These are phyloP conservation scores for Chernovozyma aurita DNA, from an alignment of 1,139 yeast species.

Conservation along the genomic window DNA sequence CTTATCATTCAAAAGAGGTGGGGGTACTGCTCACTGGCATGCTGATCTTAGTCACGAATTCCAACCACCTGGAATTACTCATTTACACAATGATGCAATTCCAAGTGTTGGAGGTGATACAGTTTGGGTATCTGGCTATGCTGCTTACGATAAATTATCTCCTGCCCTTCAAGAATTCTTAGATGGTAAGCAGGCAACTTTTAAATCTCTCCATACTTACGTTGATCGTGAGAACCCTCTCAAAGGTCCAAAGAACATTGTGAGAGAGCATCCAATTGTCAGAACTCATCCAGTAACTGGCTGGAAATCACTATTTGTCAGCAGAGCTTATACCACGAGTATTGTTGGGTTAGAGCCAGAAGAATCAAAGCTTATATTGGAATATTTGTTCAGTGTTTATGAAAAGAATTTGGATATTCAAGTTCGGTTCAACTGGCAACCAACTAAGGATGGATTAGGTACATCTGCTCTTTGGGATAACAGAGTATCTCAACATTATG, in stretches of 20 bases:
- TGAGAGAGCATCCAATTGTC: slow-evolving; percentile 36
- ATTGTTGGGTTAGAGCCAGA: slow-evolving; percentile 33
- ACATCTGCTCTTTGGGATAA: slow-evolving; percentile 59
- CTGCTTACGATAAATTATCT: slow-evolving; percentile 35
- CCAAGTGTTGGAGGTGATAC: slow-evolving; percentile 37
- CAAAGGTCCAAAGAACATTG: slow-evolving; percentile 29
- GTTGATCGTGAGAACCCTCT: slow-evolving; percentile 29
- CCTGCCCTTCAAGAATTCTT: slow-evolving; percentile 32
- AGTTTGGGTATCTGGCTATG: slow-evolving; percentile 33
- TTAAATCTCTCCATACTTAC: slow-evolving; percentile 31
- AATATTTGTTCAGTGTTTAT: slow-evolving; percentile 27
- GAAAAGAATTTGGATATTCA: slow-evolving; percentile 41
- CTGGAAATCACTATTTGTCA: slow-evolving; percentile 36
- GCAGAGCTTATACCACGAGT: slow-evolving; percentile 31
- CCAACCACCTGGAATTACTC: slow-evolving; percentile 37
- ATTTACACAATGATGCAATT: slow-evolving; percentile 31
- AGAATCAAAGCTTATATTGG: slow-evolving; percentile 29
- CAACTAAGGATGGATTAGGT: slow-evolving; percentile 44
- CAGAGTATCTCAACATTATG: slow-evolving; percentile 47
- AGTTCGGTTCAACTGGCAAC: slow-evolving; percentile 53
- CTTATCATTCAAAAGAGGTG: slow-evolving; percentile 26
- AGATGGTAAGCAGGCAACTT: slow-evolving; percentile 34
- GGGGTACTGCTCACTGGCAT: slow-evolving; percentile 35
- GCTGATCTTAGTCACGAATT: slow-evolving; percentile 33
- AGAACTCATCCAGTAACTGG: slow-evolving; percentile 43